Evolutionary conservation across 2,329 filamentous ascomycete species (phyloP).

Genomic region (Lasiodiplodia gonubiensis): DNA sequence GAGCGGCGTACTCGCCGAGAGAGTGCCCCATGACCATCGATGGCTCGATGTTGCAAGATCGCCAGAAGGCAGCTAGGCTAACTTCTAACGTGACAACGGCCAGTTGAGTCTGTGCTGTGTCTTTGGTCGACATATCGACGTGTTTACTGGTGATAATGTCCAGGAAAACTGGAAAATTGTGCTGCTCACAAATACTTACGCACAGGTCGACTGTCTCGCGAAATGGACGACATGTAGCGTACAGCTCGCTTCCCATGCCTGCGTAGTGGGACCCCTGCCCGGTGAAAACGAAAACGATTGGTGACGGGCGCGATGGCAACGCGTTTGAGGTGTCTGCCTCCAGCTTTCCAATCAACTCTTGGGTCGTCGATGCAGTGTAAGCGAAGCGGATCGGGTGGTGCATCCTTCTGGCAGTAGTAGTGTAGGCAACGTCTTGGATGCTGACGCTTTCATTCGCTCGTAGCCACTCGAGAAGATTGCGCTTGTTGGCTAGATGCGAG

Average conservation of each 20-base stretch:
- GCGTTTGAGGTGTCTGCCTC: slow-evolving; percentile 56
- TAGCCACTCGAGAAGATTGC: slow-evolving; percentile 54
- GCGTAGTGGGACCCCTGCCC: slow-evolving; percentile 61
- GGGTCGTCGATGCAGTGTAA: slow-evolving; percentile 53
- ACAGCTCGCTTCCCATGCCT: slow-evolving; percentile 56
- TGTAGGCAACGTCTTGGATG: slow-evolving; percentile 58
- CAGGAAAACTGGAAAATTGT: slow-evolving; percentile 56
- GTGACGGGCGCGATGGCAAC: slow-evolving; percentile 58
- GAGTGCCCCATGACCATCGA: slow-evolving; percentile 62
- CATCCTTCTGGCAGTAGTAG: slow-evolving; percentile 58
- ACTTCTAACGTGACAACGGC: slow-evolving; percentile 60
- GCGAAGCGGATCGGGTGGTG: slow-evolving; percentile 60
- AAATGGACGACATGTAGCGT: slow-evolving; percentile 55
- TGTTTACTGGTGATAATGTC: slow-evolving; percentile 56
- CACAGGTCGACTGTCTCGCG: slow-evolving; percentile 57
- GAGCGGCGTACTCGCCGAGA: slow-evolving; percentile 75
- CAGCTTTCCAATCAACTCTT: slow-evolving; percentile 53
- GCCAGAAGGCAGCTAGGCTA: slow-evolving; percentile 59
- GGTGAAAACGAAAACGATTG: slow-evolving; percentile 59
- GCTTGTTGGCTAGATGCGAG: slow-evolving; percentile 58
- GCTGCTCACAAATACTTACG: slow-evolving; percentile 53
- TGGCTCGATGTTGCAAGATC: slow-evolving; percentile 59
- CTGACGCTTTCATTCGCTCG: slow-evolving; percentile 50
- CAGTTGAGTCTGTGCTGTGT: slow-evolving; percentile 58
- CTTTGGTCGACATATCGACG: slow-evolving; percentile 51